A percentile compares a stretch with the other conserved stretches of the same genome.
Conservation (phyloP, 2,329 filamentous ascomycete genomes). For the Xylaria sp. region DNA sequence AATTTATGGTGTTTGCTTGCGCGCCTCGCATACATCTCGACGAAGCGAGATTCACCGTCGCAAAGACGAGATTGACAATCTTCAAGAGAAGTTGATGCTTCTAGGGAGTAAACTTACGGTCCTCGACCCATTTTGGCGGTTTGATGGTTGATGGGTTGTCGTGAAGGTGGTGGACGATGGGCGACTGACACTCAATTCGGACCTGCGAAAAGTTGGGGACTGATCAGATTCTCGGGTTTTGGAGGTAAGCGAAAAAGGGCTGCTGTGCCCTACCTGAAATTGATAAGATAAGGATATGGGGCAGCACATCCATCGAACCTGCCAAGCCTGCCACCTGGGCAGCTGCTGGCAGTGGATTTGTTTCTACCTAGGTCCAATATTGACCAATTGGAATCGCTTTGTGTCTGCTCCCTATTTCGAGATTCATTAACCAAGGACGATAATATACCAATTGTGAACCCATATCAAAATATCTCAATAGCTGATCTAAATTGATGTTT, state of each 20-base stretch:
- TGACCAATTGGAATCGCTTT: too few relatives aligned
- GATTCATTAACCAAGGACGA: too few relatives aligned
- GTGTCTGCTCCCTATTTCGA: too few relatives aligned
- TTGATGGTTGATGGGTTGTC: conserved; percentile 51
- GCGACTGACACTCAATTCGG: conserved; percentile 35
- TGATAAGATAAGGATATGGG: conserved; percentile 37
- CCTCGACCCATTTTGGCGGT: conserved; percentile 60
- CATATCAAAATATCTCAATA: neutral
- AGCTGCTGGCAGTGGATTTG: too few relatives aligned
- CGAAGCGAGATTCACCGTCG: neutral
- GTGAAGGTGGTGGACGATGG: conserved; percentile 44
- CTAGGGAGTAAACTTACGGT: conserved; percentile 60
- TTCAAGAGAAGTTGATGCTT: neutral
- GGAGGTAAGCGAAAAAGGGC: conserved; percentile 45
- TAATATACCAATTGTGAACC: too few relatives aligned
- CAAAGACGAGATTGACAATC: neutral
- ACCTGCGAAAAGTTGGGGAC: conserved; percentile 40
- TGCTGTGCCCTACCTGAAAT: conserved; percentile 48
- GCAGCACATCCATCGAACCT: too few relatives aligned
- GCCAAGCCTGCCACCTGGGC: too few relatives aligned
- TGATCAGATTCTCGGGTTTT: conserved; percentile 36
- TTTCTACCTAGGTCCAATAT: too few relatives aligned
- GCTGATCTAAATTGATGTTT: neutral
- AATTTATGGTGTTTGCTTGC: neutral
- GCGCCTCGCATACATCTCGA: neutral